Conservation (phyloP, 352 stramenopile genomes). For the Paralagenidium karlingii region DNA sequence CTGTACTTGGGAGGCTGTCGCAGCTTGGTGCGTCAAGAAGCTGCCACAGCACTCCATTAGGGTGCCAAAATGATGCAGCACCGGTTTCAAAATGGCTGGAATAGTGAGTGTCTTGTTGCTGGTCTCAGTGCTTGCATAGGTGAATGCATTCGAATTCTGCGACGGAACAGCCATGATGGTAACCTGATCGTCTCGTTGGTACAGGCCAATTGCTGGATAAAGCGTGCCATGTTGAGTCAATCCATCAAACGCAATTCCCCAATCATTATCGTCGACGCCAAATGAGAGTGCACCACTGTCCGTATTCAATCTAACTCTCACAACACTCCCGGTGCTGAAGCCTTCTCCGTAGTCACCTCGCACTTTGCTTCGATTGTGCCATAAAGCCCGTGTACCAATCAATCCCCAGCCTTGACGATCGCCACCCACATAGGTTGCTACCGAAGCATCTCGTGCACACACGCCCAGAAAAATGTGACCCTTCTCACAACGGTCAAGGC, state of each 20-base stretch:
- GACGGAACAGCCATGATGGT: slow-evolving; percentile 65
- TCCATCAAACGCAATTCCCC: slow-evolving; percentile 81
- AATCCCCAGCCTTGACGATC: slow-evolving; percentile 82
- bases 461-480: slow-evolving; percentile 85
- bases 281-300: slow-evolving; percentile 81
- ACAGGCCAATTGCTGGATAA: slow-evolving; percentile 79
- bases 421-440: slow-evolving; percentile 80
- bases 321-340: slow-evolving; percentile 76
- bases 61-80: slow-evolving; percentile 52
- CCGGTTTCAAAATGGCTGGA: slow-evolving; percentile 60
- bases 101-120: slow-evolving; percentile 15
- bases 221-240: slow-evolving; percentile 80
- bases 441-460: slow-evolving; percentile 72
- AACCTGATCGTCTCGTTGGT: slow-evolving; percentile 82
- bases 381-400: slow-evolving; percentile 79
- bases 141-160: slow-evolving; percentile 15
- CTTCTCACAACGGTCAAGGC: slow-evolving; percentile 81
- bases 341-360: slow-evolving; percentile 80
- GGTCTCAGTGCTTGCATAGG: too few relatives aligned
- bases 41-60: slow-evolving; percentile 37
- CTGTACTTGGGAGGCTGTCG: not conserved
- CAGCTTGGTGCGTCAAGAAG: slow-evolving; percentile 21
- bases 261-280: slow-evolving; percentile 77
- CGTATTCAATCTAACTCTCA: slow-evolving; percentile 75
- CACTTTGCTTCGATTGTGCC: slow-evolving; percentile 84